Evolutionary conservation across 768 basidiomycete species (phyloP).

Genomic region (Xerocomellus intermedius): DNA sequence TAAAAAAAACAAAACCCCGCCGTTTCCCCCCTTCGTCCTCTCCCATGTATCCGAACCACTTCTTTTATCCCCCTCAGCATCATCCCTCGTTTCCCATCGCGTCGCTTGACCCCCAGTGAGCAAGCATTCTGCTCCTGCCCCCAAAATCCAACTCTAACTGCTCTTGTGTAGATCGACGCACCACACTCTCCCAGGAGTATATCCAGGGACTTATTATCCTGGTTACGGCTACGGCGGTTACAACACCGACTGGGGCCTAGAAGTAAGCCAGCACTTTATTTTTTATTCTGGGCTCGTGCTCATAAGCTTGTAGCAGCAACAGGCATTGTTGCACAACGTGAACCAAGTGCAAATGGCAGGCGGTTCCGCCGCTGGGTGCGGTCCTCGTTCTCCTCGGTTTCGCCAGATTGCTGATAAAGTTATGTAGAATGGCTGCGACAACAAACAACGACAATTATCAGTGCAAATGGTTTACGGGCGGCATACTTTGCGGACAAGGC

Average conservation of each 20-base stretch:
- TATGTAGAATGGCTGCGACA: background rate
- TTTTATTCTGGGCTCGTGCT: background rate
- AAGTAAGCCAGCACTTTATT: background rate
- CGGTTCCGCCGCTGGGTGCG: background rate
- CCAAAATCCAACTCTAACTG: background rate
- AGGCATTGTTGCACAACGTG: background rate
- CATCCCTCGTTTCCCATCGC: background rate
- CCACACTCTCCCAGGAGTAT: no score
- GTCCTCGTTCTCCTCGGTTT: background rate
- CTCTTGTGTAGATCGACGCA: background rate
- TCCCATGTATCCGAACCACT: background rate
- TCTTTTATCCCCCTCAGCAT: no score
- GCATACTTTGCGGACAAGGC: background rate
- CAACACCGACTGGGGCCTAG: slow-evolving; percentile 1
- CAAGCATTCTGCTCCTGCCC: no score
- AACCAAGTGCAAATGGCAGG: background rate
- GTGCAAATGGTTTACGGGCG: slow-evolving; percentile 7
- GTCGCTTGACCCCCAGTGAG: background rate
- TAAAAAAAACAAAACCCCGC: background rate
- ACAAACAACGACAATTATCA: background rate
- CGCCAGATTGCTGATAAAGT: background rate
- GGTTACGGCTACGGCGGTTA: background rate
- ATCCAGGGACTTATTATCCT: no score
- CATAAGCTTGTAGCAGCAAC: slow-evolving; percentile 1
- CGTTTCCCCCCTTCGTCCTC: no score